Evolutionary conservation across 2,329 filamentous ascomycete species (phyloP), one percentile per base, ranked within the genome.

Genomic region (Phialophora chinensis): DNA sequence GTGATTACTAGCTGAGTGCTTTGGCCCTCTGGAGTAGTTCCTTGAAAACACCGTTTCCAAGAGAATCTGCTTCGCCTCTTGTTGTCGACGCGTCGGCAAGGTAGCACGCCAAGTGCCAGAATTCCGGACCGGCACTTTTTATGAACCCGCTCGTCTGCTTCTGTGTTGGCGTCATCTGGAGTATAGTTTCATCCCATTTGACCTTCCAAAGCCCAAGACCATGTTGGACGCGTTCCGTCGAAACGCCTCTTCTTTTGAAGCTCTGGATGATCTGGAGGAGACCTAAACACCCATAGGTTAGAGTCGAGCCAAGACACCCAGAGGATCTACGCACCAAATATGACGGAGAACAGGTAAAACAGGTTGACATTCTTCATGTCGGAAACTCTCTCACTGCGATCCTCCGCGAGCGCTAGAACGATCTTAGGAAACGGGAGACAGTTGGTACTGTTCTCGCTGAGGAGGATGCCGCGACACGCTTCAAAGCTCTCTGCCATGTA

Each of bases 21-120:
- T 31, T 54, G 23, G 52, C 52, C 3, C 52, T 54, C 17, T 17
- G 52, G 20, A 54, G 52, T 8, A 54, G 52, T 10, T 54, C 23
- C 17, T 54, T 54, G 23, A 54, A 54, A 6, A 54, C 23, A 11
- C 23, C 23, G 52, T 8, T 54, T 7, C 29, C 29, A 7, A 29
- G 4, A 29, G 29, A 29, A 29, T 29, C 29, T 29, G 29, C 29
- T 1, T 29, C 29, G 6, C 29, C 29, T 29, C 29, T 29, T 29
- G 29, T 29, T 29, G 29, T 29, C 29, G 29, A 4, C 29, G 29
- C 14, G 27, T 8, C 6, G 11, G 27, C 23, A 17, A 54, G 52
- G 52, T 54, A 54, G 25, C 27, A 31, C 1, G 52, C 52, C 52
- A 54, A 31, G 7, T 54, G 23, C 52, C 52, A 54, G 52, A 54